Percentiles rank a stretch among this genome's conserved stretches.
Conservation (phyloP, 257 asterid species). For the Handroanthus guayacan region DNA sequence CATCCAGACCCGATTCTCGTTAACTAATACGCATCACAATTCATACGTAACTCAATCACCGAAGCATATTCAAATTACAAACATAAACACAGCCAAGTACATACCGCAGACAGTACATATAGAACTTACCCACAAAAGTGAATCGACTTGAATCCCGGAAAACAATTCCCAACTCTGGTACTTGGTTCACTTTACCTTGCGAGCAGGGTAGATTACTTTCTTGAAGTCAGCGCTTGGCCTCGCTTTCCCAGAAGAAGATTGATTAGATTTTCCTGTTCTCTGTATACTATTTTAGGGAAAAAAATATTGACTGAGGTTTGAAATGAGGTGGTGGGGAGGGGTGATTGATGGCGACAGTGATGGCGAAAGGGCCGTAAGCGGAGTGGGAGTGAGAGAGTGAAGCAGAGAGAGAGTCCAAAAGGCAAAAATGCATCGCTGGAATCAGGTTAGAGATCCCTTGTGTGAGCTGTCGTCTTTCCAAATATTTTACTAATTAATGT, state of each 20-base stretch:
- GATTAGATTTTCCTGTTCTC: slow-evolving; percentile 17
- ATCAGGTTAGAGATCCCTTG: slow-evolving; percentile 37
- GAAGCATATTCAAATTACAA: not conserved
- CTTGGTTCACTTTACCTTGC: not conserved
- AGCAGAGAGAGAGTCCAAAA: slow-evolving; percentile 22
- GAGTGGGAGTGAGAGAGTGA: slow-evolving; percentile 28
- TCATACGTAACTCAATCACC: not conserved
- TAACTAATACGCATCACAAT: not conserved
- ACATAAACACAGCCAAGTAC: not conserved
- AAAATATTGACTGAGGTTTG: slow-evolving; percentile 16
- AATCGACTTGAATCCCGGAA: slow-evolving; percentile 29
- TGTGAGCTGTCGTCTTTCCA: slow-evolving; percentile 20
- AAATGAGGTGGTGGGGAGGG: slow-evolving; percentile 44
- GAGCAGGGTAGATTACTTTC: slow-evolving; percentile 10
- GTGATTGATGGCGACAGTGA: slow-evolving; percentile 40
- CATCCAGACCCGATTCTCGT: slow-evolving; percentile 3
- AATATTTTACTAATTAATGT: not conserved
- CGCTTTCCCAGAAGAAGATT: slow-evolving; percentile 24
- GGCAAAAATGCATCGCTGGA: slow-evolving; percentile 39
- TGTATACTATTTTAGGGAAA: not conserved
- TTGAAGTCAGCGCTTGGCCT: slow-evolving; percentile 36
- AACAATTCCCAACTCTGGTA: slow-evolving; percentile 21
- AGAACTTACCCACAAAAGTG: slow-evolving; percentile 12
- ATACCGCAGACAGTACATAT: slow-evolving; percentile 6
- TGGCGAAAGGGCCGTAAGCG: slow-evolving; percentile 32